Percentiles rank a stretch among this genome's conserved stretches.
Conservation (phyloP, 2,329 filamentous ascomycete genomes). For the Colletotrichum tabaci region DNA sequence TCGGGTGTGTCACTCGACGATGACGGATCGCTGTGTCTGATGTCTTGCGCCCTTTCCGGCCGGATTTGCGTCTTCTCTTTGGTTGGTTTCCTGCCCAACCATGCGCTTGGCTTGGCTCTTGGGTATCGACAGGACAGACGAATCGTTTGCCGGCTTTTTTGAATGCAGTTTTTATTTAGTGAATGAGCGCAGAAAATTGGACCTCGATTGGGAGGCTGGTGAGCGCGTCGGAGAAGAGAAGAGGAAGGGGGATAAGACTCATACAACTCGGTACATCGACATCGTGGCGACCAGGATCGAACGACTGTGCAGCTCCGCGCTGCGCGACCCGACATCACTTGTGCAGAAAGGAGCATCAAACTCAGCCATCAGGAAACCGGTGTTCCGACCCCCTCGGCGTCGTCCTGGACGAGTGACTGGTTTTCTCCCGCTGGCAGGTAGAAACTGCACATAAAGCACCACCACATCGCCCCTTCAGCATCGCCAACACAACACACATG, state of each 20-base stretch:
- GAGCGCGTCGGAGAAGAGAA: conserved; percentile 7
- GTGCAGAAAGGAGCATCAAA: background rate
- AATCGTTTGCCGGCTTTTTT: conserved; percentile 28
- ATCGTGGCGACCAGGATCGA: conserved; percentile 3
- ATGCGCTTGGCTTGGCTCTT: conserved; percentile 39
- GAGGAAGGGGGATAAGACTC: background rate
- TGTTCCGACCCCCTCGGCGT: background rate
- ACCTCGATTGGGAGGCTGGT: conserved; percentile 2
- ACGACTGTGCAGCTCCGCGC: background rate
- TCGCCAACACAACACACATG: conserved; percentile 45
- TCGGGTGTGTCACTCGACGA: conserved; percentile 23
- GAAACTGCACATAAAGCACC: conserved; percentile 25
- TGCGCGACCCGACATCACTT: background rate
- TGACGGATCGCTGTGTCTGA: conserved; percentile 34
- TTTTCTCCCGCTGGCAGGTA: conserved; percentile 27
- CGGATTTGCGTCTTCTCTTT: conserved; percentile 9
- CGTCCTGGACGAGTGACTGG: conserved; percentile 18
- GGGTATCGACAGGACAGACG: conserved; percentile 40
- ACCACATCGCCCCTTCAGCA: conserved; percentile 41
- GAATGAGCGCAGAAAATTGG: background rate
- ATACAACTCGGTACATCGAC: background rate
- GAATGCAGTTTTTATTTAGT: no score
- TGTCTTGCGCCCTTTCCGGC: conserved; percentile 34
- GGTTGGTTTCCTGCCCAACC: conserved; percentile 40
- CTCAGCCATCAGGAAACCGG: conserved; percentile 11